These are phyloP conservation scores for Colletotrichum paranaense DNA, from an alignment of 2,329 filamentous ascomycete genomes.

Conservation along the genomic window DNA sequence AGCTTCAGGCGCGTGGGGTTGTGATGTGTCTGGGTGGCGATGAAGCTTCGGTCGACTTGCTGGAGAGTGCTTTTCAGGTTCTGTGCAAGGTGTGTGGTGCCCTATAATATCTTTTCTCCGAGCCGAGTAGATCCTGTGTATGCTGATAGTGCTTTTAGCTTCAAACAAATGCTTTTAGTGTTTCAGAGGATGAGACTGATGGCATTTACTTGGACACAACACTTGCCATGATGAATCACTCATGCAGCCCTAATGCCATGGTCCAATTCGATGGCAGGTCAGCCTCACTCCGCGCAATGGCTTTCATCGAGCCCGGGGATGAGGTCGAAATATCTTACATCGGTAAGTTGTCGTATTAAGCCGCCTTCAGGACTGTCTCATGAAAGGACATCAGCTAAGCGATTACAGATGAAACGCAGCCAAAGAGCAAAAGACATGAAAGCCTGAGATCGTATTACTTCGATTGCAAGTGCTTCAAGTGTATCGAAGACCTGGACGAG, in stretches of 20 bases:
- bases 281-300: conserved; percentile 62
- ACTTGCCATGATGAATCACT: conserved; percentile 72
- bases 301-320: conserved; percentile 60
- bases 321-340: conserved; percentile 73
- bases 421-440: conserved; percentile 53
- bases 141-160: conserved; percentile 53
- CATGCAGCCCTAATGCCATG: conserved; percentile 69
- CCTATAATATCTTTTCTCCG: neutral
- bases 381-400: neutral
- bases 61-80: conserved; percentile 52
- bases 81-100: conserved; percentile 62
- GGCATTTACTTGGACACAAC: conserved; percentile 68
- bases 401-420: conserved; percentile 58
- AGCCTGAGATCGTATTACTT: conserved; percentile 64
- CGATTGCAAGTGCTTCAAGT: conserved; percentile 61
- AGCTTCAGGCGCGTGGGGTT: conserved; percentile 54
- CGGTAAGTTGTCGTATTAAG: conserved; percentile 49
- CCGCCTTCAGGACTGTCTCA: neutral
- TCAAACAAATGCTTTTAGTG: conserved; percentile 71
- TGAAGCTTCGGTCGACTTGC: conserved; percentile 54
- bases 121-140: neutral
- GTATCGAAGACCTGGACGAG: conserved; percentile 61
- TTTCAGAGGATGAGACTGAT: conserved; percentile 57
- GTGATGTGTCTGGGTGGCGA: conserved; percentile 38
- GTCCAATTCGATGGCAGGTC: conserved; percentile 65